Evolutionary conservation across 2,329 filamentous ascomycete species (phyloP).

Genomic region (Trichoderma simmonsii): DNA sequence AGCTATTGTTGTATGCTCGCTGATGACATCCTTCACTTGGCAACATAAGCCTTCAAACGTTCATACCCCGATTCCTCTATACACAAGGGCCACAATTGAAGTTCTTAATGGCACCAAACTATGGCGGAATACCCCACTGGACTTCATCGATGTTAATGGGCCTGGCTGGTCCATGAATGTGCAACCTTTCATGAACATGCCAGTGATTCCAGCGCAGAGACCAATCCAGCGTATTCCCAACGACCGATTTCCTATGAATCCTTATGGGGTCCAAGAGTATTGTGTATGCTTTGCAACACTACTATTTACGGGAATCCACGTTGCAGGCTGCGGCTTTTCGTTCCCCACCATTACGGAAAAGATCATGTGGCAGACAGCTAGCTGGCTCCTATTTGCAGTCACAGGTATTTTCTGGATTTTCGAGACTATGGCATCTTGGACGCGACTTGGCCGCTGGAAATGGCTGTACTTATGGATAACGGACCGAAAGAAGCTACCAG

Average conservation of each 20-base stretch:
- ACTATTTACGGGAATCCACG: not conserved
- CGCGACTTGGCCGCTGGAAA: not conserved
- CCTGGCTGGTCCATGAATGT: not conserved
- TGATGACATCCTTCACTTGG: not conserved
- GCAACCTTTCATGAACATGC: not conserved
- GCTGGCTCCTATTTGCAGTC: not conserved
- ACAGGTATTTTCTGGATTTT: not conserved
- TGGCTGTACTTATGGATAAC: not conserved
- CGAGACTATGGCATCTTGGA: not conserved
- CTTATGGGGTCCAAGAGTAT: not conserved
- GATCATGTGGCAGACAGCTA: not conserved
- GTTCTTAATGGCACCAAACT: not conserved
- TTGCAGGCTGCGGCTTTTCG: not conserved
- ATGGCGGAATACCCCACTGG: not conserved
- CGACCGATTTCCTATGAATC: not conserved
- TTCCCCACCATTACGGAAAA: not conserved
- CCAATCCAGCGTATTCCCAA: not conserved
- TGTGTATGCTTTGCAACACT: not conserved
- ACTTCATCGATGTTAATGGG: not conserved
- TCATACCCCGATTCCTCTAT: not conserved
- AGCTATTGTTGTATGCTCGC: not conserved
- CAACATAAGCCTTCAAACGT: not conserved
- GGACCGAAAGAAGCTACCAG: not conserved
- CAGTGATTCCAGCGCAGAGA: not conserved
- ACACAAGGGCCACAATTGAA: not conserved